Percentiles rank a stretch among this genome's conserved stretches.
phyloP scores from a whole-genome alignment of 2,329 filamentous ascomycete genomes.

The Curvularia lunata region DNA sequence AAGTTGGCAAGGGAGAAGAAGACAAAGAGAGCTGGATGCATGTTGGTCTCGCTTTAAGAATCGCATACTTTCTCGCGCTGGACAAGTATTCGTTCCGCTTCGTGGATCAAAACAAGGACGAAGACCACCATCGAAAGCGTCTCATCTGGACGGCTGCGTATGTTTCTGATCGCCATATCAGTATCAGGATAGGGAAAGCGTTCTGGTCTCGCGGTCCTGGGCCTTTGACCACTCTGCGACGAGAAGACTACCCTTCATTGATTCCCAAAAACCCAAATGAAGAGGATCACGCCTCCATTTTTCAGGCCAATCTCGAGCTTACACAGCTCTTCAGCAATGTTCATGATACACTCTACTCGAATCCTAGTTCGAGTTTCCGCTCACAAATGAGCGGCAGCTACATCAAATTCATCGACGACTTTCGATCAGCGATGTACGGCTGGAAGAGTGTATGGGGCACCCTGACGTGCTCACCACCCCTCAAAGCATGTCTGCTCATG shows the following conservation, averaged over 20 bases:
- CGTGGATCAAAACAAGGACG: conserved; percentile 64
- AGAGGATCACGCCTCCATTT: conserved; percentile 71
- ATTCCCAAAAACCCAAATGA: conserved; percentile 64
- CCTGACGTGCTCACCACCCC: conserved; percentile 67
- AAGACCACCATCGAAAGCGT: conserved; percentile 66
- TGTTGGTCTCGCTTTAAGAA: conserved; percentile 71
- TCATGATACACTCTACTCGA: conserved; percentile 75
- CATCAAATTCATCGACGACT: conserved; percentile 77
- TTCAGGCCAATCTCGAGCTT: conserved; percentile 73
- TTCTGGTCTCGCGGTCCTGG: conserved; percentile 77
- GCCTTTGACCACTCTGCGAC: conserved; percentile 67
- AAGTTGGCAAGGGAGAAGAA: conserved; percentile 73
- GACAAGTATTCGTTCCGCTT: conserved; percentile 72
- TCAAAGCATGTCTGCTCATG: conserved; percentile 71
- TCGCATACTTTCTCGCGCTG: conserved; percentile 73
- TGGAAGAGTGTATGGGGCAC: conserved; percentile 76
- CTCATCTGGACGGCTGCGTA: conserved; percentile 68
- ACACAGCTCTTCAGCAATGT: conserved; percentile 77
- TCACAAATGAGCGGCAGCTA: conserved; percentile 74
- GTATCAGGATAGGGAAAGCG: conserved; percentile 72
- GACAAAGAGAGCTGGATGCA: conserved; percentile 80
- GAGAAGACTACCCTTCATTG: conserved; percentile 71
- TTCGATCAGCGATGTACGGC: conserved; percentile 69
- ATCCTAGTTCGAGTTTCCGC: conserved; percentile 71
- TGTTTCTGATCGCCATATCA: conserved; percentile 58